Evolutionary conservation across 2,329 filamentous ascomycete species (phyloP).

Genomic region (Biscogniauxia marginata): DNA sequence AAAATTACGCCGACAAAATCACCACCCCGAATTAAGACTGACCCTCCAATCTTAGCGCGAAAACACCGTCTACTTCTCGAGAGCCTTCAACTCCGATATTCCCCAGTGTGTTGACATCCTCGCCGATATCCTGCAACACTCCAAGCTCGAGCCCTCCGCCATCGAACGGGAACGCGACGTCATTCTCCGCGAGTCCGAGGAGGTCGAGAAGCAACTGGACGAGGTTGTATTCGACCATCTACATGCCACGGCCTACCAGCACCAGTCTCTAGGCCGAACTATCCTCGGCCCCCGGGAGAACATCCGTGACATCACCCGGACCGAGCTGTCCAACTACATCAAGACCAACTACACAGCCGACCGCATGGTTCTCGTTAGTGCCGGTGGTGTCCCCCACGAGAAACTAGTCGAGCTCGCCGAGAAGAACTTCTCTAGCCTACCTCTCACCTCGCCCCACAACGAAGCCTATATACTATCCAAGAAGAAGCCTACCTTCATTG

Average conservation of each 20-base stretch:
- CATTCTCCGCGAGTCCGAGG: constrained; percentile 97
- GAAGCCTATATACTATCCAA: constrained; percentile 76
- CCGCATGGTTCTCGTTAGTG: constrained; percentile 97
- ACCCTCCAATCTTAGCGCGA: constrained; percentile 65
- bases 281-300: constrained; percentile 98
- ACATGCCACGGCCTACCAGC: constrained; percentile 96
- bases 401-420: constrained; percentile 94
- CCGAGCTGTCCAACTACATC: constrained; percentile 93
- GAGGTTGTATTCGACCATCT: constrained; percentile 99
- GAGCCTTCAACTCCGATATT: constrained; percentile 97
- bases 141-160: constrained; percentile 88
- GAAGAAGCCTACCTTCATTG: constrained; percentile 90
- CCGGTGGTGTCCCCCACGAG: constrained; percentile 90
- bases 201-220: constrained; percentile 99
- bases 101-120: constrained; percentile 97
- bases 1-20: constrained; percentile 8
- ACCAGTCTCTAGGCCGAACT: constrained; percentile 93
- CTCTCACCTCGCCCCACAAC: constrained; percentile 71
- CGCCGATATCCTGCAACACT: constrained; percentile 98
- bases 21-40: constrained; percentile 7
- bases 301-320: constrained; percentile 91
- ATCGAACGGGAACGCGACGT: constrained; percentile 98
- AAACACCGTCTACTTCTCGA: constrained; percentile 99
- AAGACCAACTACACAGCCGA: constrained; percentile 99
- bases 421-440: constrained; percentile 85